Conservation (phyloP, 495 filamentous ascomycete species). For the Podospora tetraspora region DNA sequence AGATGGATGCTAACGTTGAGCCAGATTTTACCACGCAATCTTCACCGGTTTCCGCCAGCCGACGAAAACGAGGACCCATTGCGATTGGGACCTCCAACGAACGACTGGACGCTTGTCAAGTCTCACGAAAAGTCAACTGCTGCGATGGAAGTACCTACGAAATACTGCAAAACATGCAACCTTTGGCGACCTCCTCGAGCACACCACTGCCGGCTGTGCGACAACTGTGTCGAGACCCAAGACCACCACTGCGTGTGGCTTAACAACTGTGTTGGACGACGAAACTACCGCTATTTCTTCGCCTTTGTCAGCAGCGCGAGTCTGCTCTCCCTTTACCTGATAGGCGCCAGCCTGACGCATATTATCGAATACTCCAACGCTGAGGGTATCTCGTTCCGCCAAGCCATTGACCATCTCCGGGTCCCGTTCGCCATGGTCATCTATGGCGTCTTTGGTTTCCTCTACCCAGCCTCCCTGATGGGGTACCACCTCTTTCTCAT, state of each 20-base stretch:
- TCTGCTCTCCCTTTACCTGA: conserved; percentile 68
- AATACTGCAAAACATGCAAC: conserved; percentile 94
- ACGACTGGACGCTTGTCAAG: conserved; percentile 85
- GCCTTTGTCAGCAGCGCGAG: conserved; percentile 73
- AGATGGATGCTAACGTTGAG: conserved; percentile 17
- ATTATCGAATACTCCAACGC: conserved; percentile 63
- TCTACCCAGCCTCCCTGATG: conserved; percentile 80
- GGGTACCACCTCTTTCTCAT: conserved; percentile 88
- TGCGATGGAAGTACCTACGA: conserved; percentile 94
- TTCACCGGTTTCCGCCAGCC: conserved; percentile 52
- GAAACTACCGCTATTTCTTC: conserved; percentile 98
- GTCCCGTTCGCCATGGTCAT: conserved; percentile 88
- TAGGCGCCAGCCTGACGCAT: conserved; percentile 72
- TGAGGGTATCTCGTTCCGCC: conserved; percentile 57
- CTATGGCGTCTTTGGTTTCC: conserved; percentile 65
- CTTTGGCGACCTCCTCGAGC: conserved; percentile 94
- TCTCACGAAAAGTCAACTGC: conserved; percentile 64
- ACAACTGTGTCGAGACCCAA: conserved; percentile 95
- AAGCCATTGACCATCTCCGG: conserved; percentile 60
- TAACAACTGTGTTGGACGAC: conserved; percentile 95
- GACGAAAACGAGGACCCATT: conserved; percentile 70
- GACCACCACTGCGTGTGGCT: conserved; percentile 99
- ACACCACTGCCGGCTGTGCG: conserved; percentile 93
- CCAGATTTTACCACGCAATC: conserved; percentile 79
- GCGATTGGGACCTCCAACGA: conserved; percentile 73